Percentiles rank a stretch among this genome's conserved stretches.
Evolutionary conservation across 23 red algal species (phyloP).

Genomic region (Gracilaria domingensis): DNA sequence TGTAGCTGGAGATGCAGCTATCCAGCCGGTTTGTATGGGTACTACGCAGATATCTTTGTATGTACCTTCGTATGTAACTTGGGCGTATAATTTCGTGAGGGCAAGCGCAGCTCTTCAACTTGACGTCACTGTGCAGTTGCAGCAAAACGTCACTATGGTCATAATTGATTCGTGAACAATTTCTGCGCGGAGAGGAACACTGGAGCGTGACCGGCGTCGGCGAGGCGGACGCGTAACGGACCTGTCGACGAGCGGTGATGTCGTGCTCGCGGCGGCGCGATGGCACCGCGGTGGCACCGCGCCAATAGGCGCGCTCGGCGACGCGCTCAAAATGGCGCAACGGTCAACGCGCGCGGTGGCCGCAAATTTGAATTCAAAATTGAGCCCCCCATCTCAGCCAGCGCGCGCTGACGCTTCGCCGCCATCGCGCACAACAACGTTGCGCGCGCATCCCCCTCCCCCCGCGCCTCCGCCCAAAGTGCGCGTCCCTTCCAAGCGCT

Average conservation of each 20-base stretch:
- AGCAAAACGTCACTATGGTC: no score
- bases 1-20: no score
- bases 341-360: not conserved
- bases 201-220: not conserved
- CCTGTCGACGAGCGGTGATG: not conserved
- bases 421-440: not conserved
- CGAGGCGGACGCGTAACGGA: not conserved
- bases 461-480: not conserved
- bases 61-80: no score
- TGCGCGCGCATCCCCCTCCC: not conserved
- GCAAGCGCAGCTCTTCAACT: not conserved
- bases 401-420: not conserved
- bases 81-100: no score
- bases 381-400: not conserved
- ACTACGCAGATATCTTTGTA: no score
- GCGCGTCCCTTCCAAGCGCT: not conserved
- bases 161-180: no score
- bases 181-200: no score
- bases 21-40: no score
- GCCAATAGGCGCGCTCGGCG: no score
- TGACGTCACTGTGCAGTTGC: not conserved
- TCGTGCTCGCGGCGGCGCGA: not conserved
- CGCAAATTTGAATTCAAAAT: conserved; percentile 17
- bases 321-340: not conserved
- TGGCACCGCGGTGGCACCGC: not conserved